Percentiles rank a stretch among this genome's conserved stretches.
These are phyloP conservation scores for Grammothele lineata DNA, from an alignment of 768 basidiomycete species.

Conservation along the genomic window DNA sequence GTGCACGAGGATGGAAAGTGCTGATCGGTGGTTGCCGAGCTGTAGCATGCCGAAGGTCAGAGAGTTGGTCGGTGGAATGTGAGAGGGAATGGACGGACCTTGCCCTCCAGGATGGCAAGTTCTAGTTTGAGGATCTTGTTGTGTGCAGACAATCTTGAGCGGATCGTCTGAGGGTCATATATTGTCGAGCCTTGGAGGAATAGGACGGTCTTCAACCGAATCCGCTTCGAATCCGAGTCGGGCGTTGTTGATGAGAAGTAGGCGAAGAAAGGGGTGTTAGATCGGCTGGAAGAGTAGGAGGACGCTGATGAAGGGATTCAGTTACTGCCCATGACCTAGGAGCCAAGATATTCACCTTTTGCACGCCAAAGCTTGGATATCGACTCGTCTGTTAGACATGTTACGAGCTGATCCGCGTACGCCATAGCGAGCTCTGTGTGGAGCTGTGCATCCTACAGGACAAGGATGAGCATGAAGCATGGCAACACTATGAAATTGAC, in stretches of 20 bases:
- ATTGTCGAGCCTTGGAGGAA: slow-evolving; percentile 74
- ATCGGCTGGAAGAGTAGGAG: slow-evolving; percentile 25
- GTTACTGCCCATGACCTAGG: neutral
- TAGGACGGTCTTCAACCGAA: slow-evolving; percentile 70
- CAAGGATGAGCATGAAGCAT: neutral
- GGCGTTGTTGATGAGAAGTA: slow-evolving; percentile 85
- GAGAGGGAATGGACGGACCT: slow-evolving; percentile 40
- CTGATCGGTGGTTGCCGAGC: slow-evolving; percentile 57
- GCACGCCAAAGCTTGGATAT: slow-evolving; percentile 66
- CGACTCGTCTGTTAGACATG: slow-evolving; percentile 44
- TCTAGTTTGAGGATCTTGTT: slow-evolving; percentile 65
- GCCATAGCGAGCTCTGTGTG: slow-evolving; percentile 62
- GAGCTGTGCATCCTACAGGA: slow-evolving; percentile 49
- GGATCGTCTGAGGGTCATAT: slow-evolving; percentile 54
- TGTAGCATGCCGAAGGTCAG: slow-evolving; percentile 22
- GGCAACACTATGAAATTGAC: slow-evolving; percentile 16
- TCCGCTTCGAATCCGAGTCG: slow-evolving; percentile 67
- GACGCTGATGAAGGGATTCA: slow-evolving; percentile 17
- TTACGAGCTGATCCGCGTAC: slow-evolving; percentile 52
- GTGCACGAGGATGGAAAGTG: slow-evolving; percentile 63
- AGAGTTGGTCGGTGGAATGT: slow-evolving; percentile 1
- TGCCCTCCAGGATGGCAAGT: slow-evolving; percentile 72
- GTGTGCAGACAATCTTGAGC: slow-evolving; percentile 39
- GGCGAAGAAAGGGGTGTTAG: slow-evolving; percentile 49
- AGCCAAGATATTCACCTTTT: slow-evolving; percentile 44